These are phyloP conservation scores for Apiotrichum gamsii DNA, from an alignment of 1,284 basidiomycete species.

Conservation along the genomic window DNA sequence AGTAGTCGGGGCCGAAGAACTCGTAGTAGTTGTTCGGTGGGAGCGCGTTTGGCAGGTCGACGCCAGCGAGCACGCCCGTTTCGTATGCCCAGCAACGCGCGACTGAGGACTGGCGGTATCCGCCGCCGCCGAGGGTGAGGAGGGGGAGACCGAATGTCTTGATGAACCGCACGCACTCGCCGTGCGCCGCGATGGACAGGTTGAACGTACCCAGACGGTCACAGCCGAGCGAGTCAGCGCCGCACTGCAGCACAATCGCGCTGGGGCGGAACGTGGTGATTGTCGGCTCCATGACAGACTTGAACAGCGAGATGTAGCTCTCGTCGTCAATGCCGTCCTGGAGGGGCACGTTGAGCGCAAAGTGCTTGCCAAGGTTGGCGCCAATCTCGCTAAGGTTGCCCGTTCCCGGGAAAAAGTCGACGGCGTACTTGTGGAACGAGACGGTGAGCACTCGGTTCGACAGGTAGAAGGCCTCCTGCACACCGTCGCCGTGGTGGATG, in stretches of 20 bases:
- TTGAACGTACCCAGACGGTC: conserved; percentile 97
- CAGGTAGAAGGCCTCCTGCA: conserved; percentile 96
- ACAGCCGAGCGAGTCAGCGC: conserved; percentile 90
- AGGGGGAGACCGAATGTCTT: conserved; percentile 85
- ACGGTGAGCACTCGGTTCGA: conserved; percentile 97
- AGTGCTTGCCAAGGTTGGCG: conserved; percentile 85
- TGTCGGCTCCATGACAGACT: conserved; percentile 89
- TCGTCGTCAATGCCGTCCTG: conserved; percentile 97
- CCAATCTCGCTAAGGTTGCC: conserved; percentile 84
- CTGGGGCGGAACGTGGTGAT: conserved; percentile 84
- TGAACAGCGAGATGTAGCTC: conserved; percentile 91
- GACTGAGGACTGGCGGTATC: conserved; percentile 79
- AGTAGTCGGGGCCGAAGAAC: conserved; percentile 89
- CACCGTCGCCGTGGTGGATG: conserved; percentile 94
- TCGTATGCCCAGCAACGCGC: conserved; percentile 99
- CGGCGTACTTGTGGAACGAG: conserved; percentile 98
- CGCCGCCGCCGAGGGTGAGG: conserved; percentile 87
- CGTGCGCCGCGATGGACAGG: conserved; percentile 96
- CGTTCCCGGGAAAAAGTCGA: conserved; percentile 96
- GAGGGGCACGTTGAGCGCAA: conserved; percentile 89
- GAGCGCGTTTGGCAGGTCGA: conserved; percentile 74
- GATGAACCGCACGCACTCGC: conserved; percentile 95
- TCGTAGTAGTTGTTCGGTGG: conserved; percentile 85
- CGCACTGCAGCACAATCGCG: conserved; percentile 92
- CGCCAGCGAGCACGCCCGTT: conserved; percentile 85